Conservation (phyloP, 1,284 basidiomycete species). For the Taiwanofungus camphoratus region DNA sequence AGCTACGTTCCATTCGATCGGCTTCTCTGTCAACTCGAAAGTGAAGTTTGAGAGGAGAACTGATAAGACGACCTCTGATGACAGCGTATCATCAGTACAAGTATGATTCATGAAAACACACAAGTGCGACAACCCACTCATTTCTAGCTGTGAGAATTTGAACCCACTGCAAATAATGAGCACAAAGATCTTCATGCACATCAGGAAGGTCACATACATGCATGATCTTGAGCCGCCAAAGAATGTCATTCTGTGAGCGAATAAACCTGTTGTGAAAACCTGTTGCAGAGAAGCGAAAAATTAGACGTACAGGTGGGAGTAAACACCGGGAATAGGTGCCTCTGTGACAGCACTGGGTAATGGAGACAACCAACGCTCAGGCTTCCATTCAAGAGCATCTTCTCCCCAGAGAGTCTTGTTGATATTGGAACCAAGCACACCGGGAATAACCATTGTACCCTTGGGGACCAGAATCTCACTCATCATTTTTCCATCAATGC, state of each 20-base stretch:
- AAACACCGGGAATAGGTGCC: conserved; percentile 21
- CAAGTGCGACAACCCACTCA: conserved; percentile 23
- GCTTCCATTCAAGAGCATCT: conserved; percentile 46
- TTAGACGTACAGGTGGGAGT: conserved; percentile 22
- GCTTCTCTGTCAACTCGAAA: conserved; percentile 11
- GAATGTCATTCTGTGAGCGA: conserved; percentile 28
- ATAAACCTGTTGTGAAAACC: neutral
- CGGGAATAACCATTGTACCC: conserved; percentile 41
- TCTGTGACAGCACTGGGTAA: conserved; percentile 15
- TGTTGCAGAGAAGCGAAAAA: too few species aligned
- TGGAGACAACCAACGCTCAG: conserved; percentile 25
- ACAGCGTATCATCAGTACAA: neutral
- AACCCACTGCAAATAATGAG: conserved; percentile 22
- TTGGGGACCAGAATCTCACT: conserved; percentile 36
- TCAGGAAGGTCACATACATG: conserved; percentile 24
- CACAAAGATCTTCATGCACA: neutral
- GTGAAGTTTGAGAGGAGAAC: conserved; percentile 10
- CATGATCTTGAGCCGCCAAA: conserved; percentile 27
- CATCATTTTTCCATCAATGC: conserved; percentile 27
- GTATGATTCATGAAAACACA: neutral
- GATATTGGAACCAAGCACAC: conserved; percentile 41
- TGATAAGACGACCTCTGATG: conserved; percentile 7
- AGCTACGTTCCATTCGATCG: conserved; percentile 18
- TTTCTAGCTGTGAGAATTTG: conserved; percentile 31
- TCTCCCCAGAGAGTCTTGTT: conserved; percentile 48